Percentiles rank a stretch among this genome's conserved stretches.
Conservation (phyloP, 768 basidiomycete species). For the Termitomyces sp. region DNA sequence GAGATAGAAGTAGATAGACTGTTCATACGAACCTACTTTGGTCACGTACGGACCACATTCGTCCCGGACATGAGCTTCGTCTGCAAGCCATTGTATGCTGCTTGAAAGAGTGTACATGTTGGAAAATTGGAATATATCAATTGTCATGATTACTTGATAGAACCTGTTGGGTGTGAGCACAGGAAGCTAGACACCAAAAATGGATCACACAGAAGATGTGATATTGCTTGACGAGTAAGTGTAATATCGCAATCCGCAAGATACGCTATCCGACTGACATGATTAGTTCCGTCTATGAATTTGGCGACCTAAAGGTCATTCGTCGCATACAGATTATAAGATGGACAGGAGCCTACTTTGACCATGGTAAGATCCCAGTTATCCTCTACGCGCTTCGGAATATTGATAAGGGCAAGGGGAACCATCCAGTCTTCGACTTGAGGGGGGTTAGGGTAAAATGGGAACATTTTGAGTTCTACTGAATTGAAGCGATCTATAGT, state of each 20-base stretch:
- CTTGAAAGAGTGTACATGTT: slow-evolving; percentile 95
- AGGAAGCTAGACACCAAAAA: background rate
- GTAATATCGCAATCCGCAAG: slow-evolving; percentile 85
- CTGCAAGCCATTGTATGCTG: slow-evolving; percentile 82
- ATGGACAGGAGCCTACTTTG: slow-evolving; percentile 43
- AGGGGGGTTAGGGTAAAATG: slow-evolving; percentile 93
- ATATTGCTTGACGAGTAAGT: slow-evolving; percentile 80
- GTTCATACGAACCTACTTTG: slow-evolving; percentile 48
- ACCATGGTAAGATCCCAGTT: slow-evolving; percentile 97
- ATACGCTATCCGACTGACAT: slow-evolving; percentile 86
- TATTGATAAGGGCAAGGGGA: slow-evolving; percentile 82
- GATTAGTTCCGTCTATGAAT: slow-evolving; percentile 87
- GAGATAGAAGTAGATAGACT: background rate
- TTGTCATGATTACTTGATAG: slow-evolving; percentile 94
- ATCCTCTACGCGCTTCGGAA: slow-evolving; percentile 74
- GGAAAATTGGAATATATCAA: slow-evolving; percentile 96
- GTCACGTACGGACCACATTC: slow-evolving; percentile 95
- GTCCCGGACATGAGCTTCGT: slow-evolving; percentile 75
- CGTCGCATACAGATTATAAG: background rate
- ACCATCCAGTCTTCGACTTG: slow-evolving; percentile 93
- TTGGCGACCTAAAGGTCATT: slow-evolving; percentile 51
- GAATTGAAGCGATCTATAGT: slow-evolving; percentile 89
- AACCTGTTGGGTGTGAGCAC: slow-evolving; percentile 46
- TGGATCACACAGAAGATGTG: slow-evolving; percentile 77
- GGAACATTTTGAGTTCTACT: slow-evolving; percentile 93